Percentiles rank a stretch among this genome's conserved stretches.
Evolutionary conservation across 2,329 filamentous ascomycete genomes (phyloP).

Genomic region (Tolypocladium ophioglossoides): DNA sequence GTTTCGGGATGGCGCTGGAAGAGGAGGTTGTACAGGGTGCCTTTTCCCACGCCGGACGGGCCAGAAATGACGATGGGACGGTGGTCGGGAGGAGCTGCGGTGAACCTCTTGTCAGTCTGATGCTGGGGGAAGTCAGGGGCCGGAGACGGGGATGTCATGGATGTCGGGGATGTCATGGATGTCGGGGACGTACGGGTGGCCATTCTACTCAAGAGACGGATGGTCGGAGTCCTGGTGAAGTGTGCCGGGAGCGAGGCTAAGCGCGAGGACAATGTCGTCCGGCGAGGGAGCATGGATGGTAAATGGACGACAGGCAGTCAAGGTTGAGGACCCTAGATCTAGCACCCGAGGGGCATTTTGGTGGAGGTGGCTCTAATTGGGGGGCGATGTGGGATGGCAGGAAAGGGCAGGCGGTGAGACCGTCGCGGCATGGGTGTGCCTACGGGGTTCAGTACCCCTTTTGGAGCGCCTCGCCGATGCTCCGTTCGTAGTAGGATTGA

Average conservation of each 20-base stretch:
- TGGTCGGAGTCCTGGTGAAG: background rate
- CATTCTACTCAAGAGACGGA: constrained; percentile 9
- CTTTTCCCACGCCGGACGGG: constrained; percentile 70
- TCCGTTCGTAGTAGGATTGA: too few relatives aligned
- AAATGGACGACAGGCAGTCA: background rate
- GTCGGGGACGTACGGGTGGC: constrained; percentile 8
- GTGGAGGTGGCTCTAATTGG: background rate
- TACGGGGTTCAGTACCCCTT: background rate
- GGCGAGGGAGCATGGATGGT: constrained; percentile 5
- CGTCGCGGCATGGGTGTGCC: background rate
- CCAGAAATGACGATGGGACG: constrained; percentile 68
- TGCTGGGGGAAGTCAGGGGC: background rate
- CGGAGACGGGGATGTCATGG: too few relatives aligned
- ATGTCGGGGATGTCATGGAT: background rate
- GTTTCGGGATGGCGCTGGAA: constrained; percentile 44
- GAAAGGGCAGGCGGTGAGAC: background rate
- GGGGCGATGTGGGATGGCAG: background rate
- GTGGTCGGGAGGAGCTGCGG: constrained; percentile 28
- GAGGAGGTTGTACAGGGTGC: constrained; percentile 64
- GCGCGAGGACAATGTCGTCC: background rate
- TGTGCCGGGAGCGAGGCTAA: background rate
- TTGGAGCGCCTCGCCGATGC: too few relatives aligned
- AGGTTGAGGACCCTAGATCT: background rate
- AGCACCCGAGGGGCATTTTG: background rate
- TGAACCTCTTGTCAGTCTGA: background rate